Percentiles rank a stretch among this genome's conserved stretches.
Conservation (phyloP, 163 green algal species). For the Coccomyxa subellipsoidea region DNA sequence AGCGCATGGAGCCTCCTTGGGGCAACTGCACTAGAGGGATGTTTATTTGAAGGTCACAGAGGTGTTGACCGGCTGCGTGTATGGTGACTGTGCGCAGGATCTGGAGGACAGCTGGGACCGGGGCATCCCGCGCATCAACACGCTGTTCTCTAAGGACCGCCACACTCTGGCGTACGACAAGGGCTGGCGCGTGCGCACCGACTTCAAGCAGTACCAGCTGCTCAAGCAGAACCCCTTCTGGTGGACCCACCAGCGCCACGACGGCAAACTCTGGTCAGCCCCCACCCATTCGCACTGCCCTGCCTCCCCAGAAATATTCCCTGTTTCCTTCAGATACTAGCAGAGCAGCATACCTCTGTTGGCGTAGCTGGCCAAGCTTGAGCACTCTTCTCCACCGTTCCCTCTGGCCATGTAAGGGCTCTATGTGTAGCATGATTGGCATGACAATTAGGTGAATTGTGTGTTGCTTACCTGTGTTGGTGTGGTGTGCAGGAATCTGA, state of each 20-base stretch:
- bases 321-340: background rate
- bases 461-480: background rate
- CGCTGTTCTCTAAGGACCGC: slow-evolving; percentile 99
- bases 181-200: slow-evolving; percentile 96
- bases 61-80: too few relatives aligned
- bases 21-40: background rate
- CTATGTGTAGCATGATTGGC: too few relatives aligned
- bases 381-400: too few relatives aligned
- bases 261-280: slow-evolving; percentile 98
- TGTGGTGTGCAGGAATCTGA: slow-evolving; percentile 81
- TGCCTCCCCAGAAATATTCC: background rate
- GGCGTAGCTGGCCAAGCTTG: too few relatives aligned
- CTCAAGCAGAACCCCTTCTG: slow-evolving; percentile 94
- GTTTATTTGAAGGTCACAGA: too few relatives aligned
- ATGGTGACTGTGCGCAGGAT: slow-evolving; percentile 51
- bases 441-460: too few relatives aligned
- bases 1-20: too few relatives aligned
- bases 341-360: too few relatives aligned
- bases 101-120: slow-evolving; percentile 98
- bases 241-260: slow-evolving; percentile 99
- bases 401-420: too few relatives aligned
- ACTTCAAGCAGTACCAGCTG: slow-evolving; percentile 98
- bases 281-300: background rate
- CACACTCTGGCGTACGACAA: slow-evolving; percentile 99
- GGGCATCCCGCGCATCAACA: slow-evolving; percentile 99